Percentiles rank a stretch among this genome's conserved stretches.
Conservation (phyloP, 2,329 filamentous ascomycete genomes). For the Alternaria longipes region DNA sequence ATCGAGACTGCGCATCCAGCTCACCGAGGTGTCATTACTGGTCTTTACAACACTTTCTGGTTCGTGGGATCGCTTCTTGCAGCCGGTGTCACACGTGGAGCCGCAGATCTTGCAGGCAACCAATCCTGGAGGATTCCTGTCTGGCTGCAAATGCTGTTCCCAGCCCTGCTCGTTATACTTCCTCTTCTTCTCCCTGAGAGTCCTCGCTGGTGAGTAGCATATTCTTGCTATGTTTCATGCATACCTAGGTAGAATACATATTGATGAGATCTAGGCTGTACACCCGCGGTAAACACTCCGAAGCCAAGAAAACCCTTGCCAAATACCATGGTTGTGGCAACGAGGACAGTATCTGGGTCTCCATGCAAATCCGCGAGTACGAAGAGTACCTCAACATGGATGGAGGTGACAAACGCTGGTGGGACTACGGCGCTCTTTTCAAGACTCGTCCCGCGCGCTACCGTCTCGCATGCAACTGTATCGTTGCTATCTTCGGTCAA, state of each 20-base stretch:
- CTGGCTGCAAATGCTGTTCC: constrained; percentile 40
- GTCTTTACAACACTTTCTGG: constrained; percentile 56
- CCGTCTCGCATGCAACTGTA: constrained; percentile 60
- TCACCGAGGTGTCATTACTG: constrained; percentile 61
- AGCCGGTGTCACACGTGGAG: constrained; percentile 36
- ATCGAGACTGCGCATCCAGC: constrained; percentile 69
- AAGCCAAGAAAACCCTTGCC: constrained; percentile 64
- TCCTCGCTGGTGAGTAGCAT: not conserved
- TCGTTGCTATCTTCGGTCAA: constrained; percentile 61
- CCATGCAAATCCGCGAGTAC: constrained; percentile 48
- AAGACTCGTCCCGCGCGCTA: constrained; percentile 60
- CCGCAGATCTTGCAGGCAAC: constrained; percentile 27
- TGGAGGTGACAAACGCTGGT: constrained; percentile 65
- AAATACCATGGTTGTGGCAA: constrained; percentile 63
- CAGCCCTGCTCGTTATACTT: constrained; percentile 54
- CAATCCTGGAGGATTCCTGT: constrained; percentile 35
- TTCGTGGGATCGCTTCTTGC: constrained; percentile 52
- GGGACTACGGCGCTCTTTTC: constrained; percentile 64
- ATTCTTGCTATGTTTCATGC: not conserved
- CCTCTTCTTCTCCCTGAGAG: constrained; percentile 66
- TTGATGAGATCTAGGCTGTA: constrained; percentile 60
- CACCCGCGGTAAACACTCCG: constrained; percentile 60
- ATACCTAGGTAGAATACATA: not conserved
- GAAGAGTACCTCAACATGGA: constrained; percentile 64
- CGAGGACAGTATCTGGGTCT: constrained; percentile 35